A percentile compares a stretch with the other conserved stretches of the same genome.
These are phyloP conservation scores for Bipolaris sorokiniana DNA, from an alignment of 2,329 filamentous ascomycete species.

Conservation along the genomic window DNA sequence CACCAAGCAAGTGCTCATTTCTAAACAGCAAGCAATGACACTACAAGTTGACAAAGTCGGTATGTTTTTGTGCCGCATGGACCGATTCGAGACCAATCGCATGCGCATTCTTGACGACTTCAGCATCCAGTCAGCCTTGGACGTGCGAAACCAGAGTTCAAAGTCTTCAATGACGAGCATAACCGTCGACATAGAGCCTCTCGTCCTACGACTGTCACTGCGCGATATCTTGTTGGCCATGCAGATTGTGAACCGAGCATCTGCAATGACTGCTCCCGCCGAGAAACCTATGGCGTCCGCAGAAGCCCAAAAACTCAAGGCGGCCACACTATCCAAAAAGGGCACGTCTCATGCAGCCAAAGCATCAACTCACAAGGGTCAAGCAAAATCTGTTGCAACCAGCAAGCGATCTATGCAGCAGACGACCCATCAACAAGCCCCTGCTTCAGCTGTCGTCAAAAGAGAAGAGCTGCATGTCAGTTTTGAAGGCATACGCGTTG, in stretches of 20 bases:
- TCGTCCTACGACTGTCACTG: slow-evolving; percentile 87
- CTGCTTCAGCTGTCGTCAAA: slow-evolving; percentile 62
- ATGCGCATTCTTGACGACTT: slow-evolving; percentile 97
- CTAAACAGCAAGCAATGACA: slow-evolving; percentile 91
- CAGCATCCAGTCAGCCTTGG: slow-evolving; percentile 86
- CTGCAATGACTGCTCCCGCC: slow-evolving; percentile 75
- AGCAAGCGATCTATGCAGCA: slow-evolving; percentile 55
- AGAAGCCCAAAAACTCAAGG: slow-evolving; percentile 62
- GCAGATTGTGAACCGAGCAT: slow-evolving; percentile 89
- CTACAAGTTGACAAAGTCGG: slow-evolving; percentile 92
- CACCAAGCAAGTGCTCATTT: slow-evolving; percentile 90
- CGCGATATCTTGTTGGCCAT: slow-evolving; percentile 93
- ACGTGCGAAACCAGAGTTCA: slow-evolving; percentile 68
- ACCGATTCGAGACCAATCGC: slow-evolving; percentile 88
- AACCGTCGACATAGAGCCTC: slow-evolving; percentile 84
- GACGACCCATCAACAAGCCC: slow-evolving; percentile 63
- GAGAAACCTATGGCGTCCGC: slow-evolving; percentile 56
- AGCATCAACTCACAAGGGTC: slow-evolving; percentile 54
- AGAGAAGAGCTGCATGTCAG: slow-evolving; percentile 84
- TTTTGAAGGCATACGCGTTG: slow-evolving; percentile 86
- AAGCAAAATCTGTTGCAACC: slow-evolving; percentile 55
- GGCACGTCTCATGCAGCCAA: slow-evolving; percentile 57
- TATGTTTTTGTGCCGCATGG: slow-evolving; percentile 99
- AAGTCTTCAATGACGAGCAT: slow-evolving; percentile 74
- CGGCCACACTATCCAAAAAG: slow-evolving; percentile 56